Evolutionary conservation across 257 asterid genomes (phyloP).

Genomic region (Solanum neorickii): DNA sequence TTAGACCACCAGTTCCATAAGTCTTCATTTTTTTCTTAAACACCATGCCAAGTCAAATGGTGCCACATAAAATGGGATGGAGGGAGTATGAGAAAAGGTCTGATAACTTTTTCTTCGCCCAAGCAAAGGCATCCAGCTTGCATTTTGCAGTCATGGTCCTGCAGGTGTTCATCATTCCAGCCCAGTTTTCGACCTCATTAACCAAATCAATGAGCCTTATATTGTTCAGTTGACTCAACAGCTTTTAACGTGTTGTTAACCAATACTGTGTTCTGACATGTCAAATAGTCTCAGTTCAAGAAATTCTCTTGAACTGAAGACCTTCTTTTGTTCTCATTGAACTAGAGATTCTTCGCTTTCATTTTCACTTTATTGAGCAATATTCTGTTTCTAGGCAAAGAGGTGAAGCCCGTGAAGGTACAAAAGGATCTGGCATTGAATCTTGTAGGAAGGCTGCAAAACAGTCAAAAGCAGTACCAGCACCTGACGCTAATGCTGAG

Average conservation of each 20-base stretch:
- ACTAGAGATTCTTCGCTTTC: background rate
- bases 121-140: background rate
- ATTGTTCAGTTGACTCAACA: background rate
- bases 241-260: background rate
- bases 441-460: conserved; percentile 31
- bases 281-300: background rate
- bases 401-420: conserved; percentile 16
- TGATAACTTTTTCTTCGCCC: background rate
- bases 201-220: background rate
- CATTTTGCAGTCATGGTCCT: background rate
- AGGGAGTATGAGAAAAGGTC: background rate
- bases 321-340: background rate
- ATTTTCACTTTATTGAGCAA: background rate
- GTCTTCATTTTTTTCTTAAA: background rate
- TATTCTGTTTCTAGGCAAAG: conserved; percentile 34
- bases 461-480: conserved; percentile 47
- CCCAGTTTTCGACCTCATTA: background rate
- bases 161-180: background rate
- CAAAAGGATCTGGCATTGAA: conserved; percentile 34
- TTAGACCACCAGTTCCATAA: background rate
- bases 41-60: background rate
- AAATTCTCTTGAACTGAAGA: background rate
- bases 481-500: conserved; percentile 66
- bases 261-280: background rate
- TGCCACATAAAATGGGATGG: background rate